Percentiles rank a stretch among this genome's conserved stretches.
Conservation (phyloP, 192 early-diverging fungal genomes). For the Gigaspora rosea region DNA sequence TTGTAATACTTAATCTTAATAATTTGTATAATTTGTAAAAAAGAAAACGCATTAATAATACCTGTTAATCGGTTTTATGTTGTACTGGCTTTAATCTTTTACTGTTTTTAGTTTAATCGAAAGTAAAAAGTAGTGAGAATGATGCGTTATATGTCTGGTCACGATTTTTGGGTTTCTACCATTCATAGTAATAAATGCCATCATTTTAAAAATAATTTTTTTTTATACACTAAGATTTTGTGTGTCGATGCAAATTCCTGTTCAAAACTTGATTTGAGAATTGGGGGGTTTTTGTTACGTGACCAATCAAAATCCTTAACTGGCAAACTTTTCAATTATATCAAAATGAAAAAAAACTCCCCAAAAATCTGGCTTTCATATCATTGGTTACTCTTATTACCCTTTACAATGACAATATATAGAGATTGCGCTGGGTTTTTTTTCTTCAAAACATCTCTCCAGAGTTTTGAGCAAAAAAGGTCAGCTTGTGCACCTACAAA, state of each 20-base stretch:
- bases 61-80: background rate
- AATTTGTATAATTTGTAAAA: background rate
- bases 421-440: conserved; percentile 13
- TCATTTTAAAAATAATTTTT: background rate
- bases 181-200: background rate
- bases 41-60: conserved; percentile 8
- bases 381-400: background rate
- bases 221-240: background rate
- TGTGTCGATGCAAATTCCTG: background rate
- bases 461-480: conserved; percentile 24
- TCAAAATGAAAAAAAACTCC: background rate
- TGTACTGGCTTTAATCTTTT: conserved; percentile 9
- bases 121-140: background rate
- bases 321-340: too few species aligned
- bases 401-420: conserved; percentile 17
- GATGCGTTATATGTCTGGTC: background rate
- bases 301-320: background rate
- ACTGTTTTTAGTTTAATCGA: conserved; percentile 5
- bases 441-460: background rate
- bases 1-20: too few species aligned
- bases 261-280: conserved; percentile 8
- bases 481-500: conserved; percentile 15
- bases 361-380: background rate
- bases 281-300: background rate
- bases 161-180: background rate